Percentiles rank a stretch among this genome's conserved stretches.
phyloP scores from a whole-genome alignment of 208 protist species.

The Crithidia brevicula region DNA sequence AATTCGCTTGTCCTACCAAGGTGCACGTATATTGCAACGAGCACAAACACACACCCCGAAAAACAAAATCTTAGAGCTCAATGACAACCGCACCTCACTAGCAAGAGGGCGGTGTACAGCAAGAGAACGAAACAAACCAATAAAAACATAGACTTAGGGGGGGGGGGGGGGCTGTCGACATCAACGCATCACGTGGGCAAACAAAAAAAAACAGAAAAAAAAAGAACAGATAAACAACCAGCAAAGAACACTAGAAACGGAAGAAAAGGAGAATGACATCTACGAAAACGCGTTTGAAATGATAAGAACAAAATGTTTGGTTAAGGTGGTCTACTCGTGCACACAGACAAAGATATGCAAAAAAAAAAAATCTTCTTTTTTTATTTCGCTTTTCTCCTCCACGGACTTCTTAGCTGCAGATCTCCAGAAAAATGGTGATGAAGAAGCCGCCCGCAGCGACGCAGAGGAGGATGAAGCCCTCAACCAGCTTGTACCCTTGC shows the following conservation, averaged over 20 bases:
- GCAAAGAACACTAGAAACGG: background rate
- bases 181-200: background rate
- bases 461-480: constrained; percentile 41
- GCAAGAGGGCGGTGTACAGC: too few relatives aligned
- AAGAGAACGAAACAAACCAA: too few relatives aligned
- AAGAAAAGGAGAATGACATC: background rate
- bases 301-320: background rate
- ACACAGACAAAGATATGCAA: background rate
- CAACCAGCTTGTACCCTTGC: constrained; percentile 29
- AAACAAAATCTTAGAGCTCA: too few relatives aligned
- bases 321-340: too few relatives aligned
- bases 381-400: background rate
- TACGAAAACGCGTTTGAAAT: background rate
- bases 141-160: too few relatives aligned
- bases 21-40: too few relatives aligned
- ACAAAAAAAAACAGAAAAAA: background rate
- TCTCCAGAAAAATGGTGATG: constrained; percentile 24
- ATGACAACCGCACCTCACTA: too few relatives aligned
- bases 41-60: too few relatives aligned
- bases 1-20: too few relatives aligned
- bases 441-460: constrained; percentile 38
- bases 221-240: constrained; percentile 1
- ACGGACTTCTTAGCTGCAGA: constrained; percentile 16
- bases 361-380: background rate
- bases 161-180: too few relatives aligned